Evolutionary conservation across 208 protist species (phyloP).

Genomic region (Angomonas ambiguus): DNA sequence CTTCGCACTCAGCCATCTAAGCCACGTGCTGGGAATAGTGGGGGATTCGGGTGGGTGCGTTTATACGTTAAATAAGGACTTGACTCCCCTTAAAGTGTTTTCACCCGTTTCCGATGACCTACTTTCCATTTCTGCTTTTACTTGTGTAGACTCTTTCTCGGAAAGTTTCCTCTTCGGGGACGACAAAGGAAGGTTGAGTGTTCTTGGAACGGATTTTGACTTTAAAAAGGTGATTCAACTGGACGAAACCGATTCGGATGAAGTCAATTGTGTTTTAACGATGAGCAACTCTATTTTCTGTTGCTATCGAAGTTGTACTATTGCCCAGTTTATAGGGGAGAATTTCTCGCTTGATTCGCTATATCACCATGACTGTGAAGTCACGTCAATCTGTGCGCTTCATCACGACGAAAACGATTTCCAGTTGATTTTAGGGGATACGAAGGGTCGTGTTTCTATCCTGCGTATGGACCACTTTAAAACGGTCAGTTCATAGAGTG

Average conservation of each 20-base stretch:
- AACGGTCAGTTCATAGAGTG: no score
- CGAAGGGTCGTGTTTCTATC: conserved; percentile 22
- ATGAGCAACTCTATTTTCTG: not conserved
- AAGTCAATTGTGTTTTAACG: not conserved
- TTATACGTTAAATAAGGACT: not conserved
- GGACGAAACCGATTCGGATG: not conserved
- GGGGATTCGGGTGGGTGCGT: not conserved
- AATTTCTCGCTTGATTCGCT: not conserved
- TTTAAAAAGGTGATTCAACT: not conserved
- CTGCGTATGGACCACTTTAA: conserved; percentile 11
- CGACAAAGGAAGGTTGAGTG: not conserved
- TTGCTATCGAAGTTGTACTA: not conserved
- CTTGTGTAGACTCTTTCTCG: not conserved
- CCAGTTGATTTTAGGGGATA: conserved; percentile 16
- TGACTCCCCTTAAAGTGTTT: not conserved
- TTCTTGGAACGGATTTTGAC: not conserved
- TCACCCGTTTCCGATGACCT: not conserved
- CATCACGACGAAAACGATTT: not conserved
- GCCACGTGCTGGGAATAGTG: not conserved
- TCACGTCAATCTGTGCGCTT: not conserved
- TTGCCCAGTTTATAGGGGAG: not conserved
- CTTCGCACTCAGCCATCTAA: conserved; percentile 8
- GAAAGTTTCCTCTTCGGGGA: not conserved
- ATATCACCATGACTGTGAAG: not conserved
- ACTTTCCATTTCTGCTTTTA: not conserved